phyloP scores from a whole-genome alignment of 371 early-diverging fungal genomes.

The Lichtheimia ramosa region DNA sequence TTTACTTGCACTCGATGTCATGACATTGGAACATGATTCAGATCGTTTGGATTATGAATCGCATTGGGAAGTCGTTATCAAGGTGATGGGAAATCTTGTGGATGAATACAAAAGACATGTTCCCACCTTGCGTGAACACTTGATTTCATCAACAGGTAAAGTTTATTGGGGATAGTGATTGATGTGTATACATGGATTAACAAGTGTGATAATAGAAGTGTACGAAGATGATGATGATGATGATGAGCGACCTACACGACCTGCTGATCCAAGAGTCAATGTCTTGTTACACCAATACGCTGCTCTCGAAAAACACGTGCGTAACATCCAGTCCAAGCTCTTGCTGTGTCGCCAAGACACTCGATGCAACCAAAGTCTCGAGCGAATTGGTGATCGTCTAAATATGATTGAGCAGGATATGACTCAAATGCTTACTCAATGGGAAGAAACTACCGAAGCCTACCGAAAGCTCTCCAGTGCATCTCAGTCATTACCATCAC shows the following conservation, averaged over 20 bases:
- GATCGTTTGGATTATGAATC: constrained; percentile 31
- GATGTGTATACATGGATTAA: neutral
- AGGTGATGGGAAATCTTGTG: constrained; percentile 22
- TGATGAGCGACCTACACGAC: constrained; percentile 5
- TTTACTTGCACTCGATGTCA: constrained; percentile 42
- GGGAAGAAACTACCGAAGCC: constrained; percentile 32
- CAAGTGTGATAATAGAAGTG: neutral
- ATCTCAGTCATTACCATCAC: constrained; percentile 27
- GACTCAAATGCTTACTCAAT: constrained; percentile 23
- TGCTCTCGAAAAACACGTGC: constrained; percentile 34
- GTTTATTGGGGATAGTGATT: neutral
- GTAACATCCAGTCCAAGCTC: constrained; percentile 32
- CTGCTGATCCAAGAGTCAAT: constrained; percentile 17
- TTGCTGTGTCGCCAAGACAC: constrained; percentile 41
- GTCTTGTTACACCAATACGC: constrained; percentile 27
- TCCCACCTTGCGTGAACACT: constrained; percentile 1
- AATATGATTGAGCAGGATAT: constrained; percentile 31
- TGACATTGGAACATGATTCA: constrained; percentile 34
- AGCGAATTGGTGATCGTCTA: constrained; percentile 30
- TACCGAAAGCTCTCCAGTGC: neutral
- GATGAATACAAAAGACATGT: constrained; percentile 18
- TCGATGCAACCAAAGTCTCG: constrained; percentile 1
- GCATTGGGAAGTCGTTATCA: constrained; percentile 31
- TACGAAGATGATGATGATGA: constrained; percentile 5
- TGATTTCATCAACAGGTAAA: constrained; percentile 1